phyloP scores from a whole-genome alignment of 192 early-diverging fungal species.

The Entophlyctis luteolus region DNA sequence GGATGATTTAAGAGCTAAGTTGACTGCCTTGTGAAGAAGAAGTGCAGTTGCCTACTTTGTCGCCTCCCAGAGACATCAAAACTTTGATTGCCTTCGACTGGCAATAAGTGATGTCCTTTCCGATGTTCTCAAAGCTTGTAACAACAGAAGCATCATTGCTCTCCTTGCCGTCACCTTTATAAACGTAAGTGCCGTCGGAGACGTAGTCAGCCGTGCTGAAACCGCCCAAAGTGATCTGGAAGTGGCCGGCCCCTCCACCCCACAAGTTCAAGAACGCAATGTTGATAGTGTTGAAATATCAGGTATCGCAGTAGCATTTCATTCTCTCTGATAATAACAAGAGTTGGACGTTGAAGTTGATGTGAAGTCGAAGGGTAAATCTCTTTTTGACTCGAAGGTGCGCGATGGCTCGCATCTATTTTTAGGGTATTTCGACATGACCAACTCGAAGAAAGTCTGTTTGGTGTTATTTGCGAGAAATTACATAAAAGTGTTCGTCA shows the following conservation, averaged over 20 bases:
- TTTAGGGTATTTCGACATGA: no score
- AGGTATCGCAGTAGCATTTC: constrained; percentile 8
- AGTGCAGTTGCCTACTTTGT: constrained; percentile 1
- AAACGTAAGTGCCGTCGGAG: background rate
- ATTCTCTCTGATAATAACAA: background rate
- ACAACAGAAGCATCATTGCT: constrained; percentile 3
- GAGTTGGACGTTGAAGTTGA: background rate
- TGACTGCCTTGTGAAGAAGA: background rate
- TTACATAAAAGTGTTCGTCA: no score
- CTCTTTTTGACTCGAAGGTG: no score
- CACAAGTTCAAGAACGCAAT: constrained; percentile 16
- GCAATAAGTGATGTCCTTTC: constrained; percentile 9
- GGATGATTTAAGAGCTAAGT: no score
- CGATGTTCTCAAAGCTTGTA: background rate
- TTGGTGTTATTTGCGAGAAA: no score
- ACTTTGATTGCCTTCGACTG: background rate
- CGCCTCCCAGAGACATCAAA: constrained; percentile 13
- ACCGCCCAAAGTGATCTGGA: constrained; percentile 13
- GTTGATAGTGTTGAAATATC: constrained; percentile 13
- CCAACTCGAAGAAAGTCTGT: no score
- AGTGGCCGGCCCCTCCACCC: constrained; percentile 10
- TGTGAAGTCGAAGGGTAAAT: background rate
- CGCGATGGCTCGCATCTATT: no score
- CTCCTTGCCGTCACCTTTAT: constrained; percentile 1
- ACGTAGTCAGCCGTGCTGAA: constrained; percentile 7